These are phyloP conservation scores for Stagonosporopsis tanaceti DNA, from an alignment of 2,329 filamentous ascomycete genomes.

Conservation along the genomic window DNA sequence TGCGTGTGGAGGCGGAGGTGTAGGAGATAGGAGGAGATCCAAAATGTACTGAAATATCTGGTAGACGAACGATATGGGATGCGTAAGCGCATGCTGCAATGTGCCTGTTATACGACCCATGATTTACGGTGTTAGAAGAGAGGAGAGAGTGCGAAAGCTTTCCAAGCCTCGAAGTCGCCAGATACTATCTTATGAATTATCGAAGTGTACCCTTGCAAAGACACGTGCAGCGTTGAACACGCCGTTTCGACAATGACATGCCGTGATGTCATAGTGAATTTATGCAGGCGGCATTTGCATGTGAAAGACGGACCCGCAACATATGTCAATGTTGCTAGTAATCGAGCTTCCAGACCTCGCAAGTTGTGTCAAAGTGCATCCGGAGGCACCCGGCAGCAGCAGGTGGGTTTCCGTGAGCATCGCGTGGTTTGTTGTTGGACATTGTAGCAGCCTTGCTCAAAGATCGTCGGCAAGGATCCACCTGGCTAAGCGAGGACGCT, in stretches of 20 bases:
- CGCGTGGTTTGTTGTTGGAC: background rate
- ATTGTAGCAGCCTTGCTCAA: background rate
- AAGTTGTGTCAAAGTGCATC: background rate
- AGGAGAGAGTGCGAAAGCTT: background rate
- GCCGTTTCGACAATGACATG: slow-evolving; percentile 20
- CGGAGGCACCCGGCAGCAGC: background rate
- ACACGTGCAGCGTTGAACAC: slow-evolving; percentile 20
- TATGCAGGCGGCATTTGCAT: slow-evolving; percentile 21
- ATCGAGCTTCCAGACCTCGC: background rate
- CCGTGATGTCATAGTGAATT: slow-evolving; percentile 35
- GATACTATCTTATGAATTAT: background rate
- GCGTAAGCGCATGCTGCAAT: slow-evolving; percentile 44
- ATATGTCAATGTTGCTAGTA: background rate
- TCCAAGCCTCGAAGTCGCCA: no score
- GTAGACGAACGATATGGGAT: slow-evolving; percentile 67
- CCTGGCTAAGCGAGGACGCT: slow-evolving; percentile 11
- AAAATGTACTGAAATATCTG: slow-evolving; percentile 71
- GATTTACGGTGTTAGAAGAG: background rate
- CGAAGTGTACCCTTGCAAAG: slow-evolving; percentile 6
- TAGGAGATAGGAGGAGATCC: slow-evolving; percentile 71
- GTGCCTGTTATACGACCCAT: slow-evolving; percentile 32
- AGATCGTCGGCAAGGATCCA: slow-evolving; percentile 15
- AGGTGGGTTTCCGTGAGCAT: background rate
- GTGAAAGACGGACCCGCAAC: slow-evolving; percentile 26
- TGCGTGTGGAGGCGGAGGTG: slow-evolving; percentile 67